Evolutionary conservation across 2,329 filamentous ascomycete genomes (phyloP).

Genomic region (Monilinia laxa): DNA sequence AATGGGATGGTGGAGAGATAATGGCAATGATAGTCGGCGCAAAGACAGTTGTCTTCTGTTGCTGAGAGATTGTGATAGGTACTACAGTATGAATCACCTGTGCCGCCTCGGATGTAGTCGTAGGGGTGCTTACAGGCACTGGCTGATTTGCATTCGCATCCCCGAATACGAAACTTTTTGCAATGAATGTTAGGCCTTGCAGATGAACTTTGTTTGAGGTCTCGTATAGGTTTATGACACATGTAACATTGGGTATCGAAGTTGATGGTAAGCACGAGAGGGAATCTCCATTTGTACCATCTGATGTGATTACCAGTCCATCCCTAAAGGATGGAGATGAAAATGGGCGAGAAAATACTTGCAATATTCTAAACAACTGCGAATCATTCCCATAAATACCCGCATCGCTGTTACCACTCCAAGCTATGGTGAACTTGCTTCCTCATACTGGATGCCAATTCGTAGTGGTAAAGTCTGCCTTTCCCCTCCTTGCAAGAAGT

Average conservation of each 20-base stretch:
- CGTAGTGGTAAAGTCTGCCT: not conserved
- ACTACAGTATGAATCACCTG: not conserved
- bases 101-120: not conserved
- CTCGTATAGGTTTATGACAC: not conserved
- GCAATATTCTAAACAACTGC: not conserved
- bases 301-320: not conserved
- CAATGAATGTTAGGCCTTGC: not conserved
- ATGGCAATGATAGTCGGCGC: not conserved
- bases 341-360: not conserved
- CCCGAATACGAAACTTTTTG: not conserved
- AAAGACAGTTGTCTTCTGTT: not conserved
- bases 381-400: conserved; percentile 1
- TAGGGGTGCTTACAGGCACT: not conserved
- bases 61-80: not conserved
- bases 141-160: conserved; percentile 7
- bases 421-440: conserved; percentile 1
- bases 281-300: not conserved
- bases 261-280: not conserved
- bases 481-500: not conserved
- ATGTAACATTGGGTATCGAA: conserved; percentile 6
- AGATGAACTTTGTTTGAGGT: not conserved
- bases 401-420: conserved; percentile 7
- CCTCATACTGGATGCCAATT: conserved; percentile 4
- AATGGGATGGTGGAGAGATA: not conserved
- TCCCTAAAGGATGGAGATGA: not conserved